phyloP scores from a whole-genome alignment of 805 yeast genomes.

The Schwanniomyces pseudopolymorphus region DNA sequence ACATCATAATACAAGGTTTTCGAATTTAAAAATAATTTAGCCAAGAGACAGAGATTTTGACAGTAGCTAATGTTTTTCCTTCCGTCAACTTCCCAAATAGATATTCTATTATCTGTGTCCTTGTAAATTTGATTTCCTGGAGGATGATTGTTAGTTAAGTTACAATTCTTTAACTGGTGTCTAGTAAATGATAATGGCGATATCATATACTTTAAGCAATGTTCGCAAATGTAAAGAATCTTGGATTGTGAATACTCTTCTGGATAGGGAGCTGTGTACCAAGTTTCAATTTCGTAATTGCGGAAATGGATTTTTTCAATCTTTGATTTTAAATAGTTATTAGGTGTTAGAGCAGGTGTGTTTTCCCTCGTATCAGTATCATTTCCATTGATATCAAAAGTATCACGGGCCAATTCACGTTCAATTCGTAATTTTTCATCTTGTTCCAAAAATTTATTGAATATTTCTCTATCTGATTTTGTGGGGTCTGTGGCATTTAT shows the following conservation, averaged over 20 bases:
- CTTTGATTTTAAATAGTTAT: constrained; percentile 22
- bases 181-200: constrained; percentile 66
- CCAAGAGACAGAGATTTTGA: constrained; percentile 85
- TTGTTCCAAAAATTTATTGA: constrained; percentile 39
- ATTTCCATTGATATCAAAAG: constrained; percentile 18
- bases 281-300: constrained; percentile 74
- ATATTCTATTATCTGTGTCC: constrained; percentile 26
- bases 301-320: constrained; percentile 70
- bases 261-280: constrained; percentile 94
- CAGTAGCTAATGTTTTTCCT: constrained; percentile 78
- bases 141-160: constrained; percentile 55
- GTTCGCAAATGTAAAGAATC: constrained; percentile 76
- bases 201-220: constrained; percentile 76
- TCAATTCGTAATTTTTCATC: constrained; percentile 36
- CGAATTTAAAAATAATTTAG: constrained; percentile 85
- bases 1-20: constrained; percentile 93
- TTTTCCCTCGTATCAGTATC: constrained; percentile 4
- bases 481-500: constrained; percentile 65
- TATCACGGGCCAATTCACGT: not conserved
- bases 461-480: constrained; percentile 46
- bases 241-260: constrained; percentile 69
- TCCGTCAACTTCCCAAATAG: constrained; percentile 67
- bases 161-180: constrained; percentile 72
- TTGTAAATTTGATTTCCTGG: constrained; percentile 50
- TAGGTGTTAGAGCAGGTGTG: constrained; percentile 5